Conservation (phyloP, 345 rosid genomes). For the Pelargonium nanum region DNA sequence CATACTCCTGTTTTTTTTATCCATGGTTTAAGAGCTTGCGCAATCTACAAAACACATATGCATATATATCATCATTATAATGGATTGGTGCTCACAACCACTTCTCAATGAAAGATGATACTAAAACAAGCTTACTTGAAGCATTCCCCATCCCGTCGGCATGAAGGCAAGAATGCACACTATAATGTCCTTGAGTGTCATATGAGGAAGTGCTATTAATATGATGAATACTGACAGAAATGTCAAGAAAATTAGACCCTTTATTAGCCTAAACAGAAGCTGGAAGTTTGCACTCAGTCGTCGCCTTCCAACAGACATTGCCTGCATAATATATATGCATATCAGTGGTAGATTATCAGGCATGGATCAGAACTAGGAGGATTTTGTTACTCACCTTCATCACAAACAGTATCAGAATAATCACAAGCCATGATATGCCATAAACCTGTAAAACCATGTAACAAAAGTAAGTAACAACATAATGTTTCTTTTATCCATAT, state of each 20-base stretch:
- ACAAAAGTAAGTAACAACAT: neutral
- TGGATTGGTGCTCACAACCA: conserved; percentile 8
- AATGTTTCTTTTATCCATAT: neutral
- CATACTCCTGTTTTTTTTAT: conserved; percentile 69
- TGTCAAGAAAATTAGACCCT: conserved; percentile 90
- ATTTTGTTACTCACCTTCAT: conserved; percentile 93
- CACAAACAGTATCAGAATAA: conserved; percentile 70
- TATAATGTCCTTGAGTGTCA: conserved; percentile 77
- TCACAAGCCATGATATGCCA: conserved; percentile 93
- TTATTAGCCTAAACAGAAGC: conserved; percentile 82
- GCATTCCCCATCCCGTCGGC: conserved; percentile 99
- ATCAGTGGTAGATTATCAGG: too few relatives aligned
- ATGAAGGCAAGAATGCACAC: conserved; percentile 94
- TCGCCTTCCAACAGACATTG: conserved; percentile 91
- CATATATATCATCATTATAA: neutral
- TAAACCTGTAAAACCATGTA: conserved; percentile 47
- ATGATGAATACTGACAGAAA: conserved; percentile 66
- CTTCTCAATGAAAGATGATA: too few relatives aligned
- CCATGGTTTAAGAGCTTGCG: conserved; percentile 84
- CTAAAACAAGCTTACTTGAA: too few relatives aligned
- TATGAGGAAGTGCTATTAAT: conserved; percentile 69
- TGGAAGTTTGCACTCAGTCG: conserved; percentile 91
- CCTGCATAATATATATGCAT: too few relatives aligned
- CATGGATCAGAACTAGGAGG: neutral
- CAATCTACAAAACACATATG: conserved; percentile 35